Conservation (phyloP, 2,329 filamentous ascomycete genomes). For the Colletotrichum navitas region DNA sequence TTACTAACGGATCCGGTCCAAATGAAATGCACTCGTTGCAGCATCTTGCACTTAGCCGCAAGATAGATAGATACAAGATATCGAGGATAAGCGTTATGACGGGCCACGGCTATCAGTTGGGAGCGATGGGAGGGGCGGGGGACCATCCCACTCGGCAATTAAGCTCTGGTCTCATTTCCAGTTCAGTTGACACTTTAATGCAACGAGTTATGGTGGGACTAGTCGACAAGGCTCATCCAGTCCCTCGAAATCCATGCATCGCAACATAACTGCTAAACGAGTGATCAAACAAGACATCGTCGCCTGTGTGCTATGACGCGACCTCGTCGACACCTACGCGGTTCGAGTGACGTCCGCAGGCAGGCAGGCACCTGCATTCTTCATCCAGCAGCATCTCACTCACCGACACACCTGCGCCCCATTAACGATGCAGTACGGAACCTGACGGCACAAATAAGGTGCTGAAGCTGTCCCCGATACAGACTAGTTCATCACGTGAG, state of each 20-base stretch:
- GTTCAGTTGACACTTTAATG: neutral
- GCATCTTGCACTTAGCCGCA: conserved; percentile 11
- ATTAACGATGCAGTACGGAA: neutral
- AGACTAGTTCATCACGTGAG: conserved; percentile 25
- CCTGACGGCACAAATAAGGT: conserved; percentile 1
- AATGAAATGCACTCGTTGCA: conserved; percentile 8
- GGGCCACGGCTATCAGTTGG: no score
- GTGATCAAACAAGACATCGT: neutral
- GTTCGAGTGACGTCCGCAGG: conserved; percentile 29
- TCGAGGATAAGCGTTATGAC: neutral
- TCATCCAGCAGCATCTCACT: conserved; percentile 4
- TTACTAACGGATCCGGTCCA: conserved; percentile 20
- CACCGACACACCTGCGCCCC: no score
- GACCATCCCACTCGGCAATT: neutral
- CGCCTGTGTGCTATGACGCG: neutral
- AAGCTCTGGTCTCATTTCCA: neutral
- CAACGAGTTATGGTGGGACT: neutral
- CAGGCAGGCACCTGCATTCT: conserved; percentile 22
- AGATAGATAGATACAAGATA: neutral
- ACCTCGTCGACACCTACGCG: conserved; percentile 19
- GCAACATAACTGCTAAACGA: neutral
- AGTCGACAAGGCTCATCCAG: neutral
- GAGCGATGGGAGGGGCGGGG: neutral
- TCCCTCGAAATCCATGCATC: neutral
- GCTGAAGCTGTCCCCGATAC: conserved; percentile 5